Conservation (phyloP, 78 protist species). For the Pelomyxa schiedti region DNA sequence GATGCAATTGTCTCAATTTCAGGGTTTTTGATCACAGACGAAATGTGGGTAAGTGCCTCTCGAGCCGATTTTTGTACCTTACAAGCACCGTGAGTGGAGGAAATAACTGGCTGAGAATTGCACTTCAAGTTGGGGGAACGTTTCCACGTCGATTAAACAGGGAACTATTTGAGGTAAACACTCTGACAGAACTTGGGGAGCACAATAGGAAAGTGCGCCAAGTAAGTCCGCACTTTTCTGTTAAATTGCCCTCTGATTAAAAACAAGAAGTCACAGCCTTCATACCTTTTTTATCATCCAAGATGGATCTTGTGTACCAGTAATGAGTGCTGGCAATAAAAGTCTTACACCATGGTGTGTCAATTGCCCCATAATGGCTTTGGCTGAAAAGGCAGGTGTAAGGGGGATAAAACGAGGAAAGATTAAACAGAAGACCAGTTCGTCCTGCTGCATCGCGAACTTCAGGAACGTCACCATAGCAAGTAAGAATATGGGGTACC, state of each 20-base stretch:
- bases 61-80: slow-evolving; percentile 69
- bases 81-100: background rate
- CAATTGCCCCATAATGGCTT: slow-evolving; percentile 59
- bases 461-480: slow-evolving; percentile 63
- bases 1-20: slow-evolving; percentile 72
- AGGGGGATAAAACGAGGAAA: background rate
- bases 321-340: slow-evolving; percentile 68
- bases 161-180: slow-evolving; percentile 87
- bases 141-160: slow-evolving; percentile 42
- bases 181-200: slow-evolving; percentile 78
- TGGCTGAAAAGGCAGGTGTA: slow-evolving; percentile 45
- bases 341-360: slow-evolving; percentile 81
- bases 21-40: slow-evolving; percentile 83
- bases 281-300: slow-evolving; percentile 90
- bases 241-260: too few species aligned
- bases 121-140: slow-evolving; percentile 77
- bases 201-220: slow-evolving; percentile 89
- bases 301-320: slow-evolving; percentile 52
- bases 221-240: slow-evolving; percentile 49
- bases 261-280: too few species aligned
- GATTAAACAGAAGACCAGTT: background rate
- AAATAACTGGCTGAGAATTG: background rate
- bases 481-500: slow-evolving; percentile 61
- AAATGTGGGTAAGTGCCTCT: slow-evolving; percentile 77
- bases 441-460: slow-evolving; percentile 50